phyloP scores from a whole-genome alignment of 177 flowering plant species.

The Telopea speciosissima region DNA sequence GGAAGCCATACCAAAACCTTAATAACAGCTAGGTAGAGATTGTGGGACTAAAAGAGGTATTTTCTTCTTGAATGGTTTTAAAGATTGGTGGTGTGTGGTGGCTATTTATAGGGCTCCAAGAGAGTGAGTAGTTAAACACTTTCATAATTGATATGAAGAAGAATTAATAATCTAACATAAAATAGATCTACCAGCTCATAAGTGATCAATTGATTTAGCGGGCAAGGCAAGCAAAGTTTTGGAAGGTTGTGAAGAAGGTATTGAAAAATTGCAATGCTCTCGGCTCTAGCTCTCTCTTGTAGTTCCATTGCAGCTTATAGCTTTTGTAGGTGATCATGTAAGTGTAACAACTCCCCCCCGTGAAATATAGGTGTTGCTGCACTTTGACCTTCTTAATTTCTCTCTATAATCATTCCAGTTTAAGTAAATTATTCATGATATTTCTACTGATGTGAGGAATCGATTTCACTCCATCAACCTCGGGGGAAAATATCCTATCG shows the following conservation, averaged over 20 bases:
- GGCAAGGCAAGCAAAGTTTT: neutral
- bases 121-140: neutral
- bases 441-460: too few species aligned
- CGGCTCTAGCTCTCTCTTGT: neutral
- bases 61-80: neutral
- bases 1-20: constrained; percentile 2
- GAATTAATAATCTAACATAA: too few species aligned
- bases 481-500: too few species aligned
- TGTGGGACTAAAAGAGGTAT: neutral
- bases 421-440: too few species aligned
- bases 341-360: too few species aligned
- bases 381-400: too few species aligned
- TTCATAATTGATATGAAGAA: neutral
- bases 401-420: too few species aligned
- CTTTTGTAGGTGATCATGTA: too few species aligned
- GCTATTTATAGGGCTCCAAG: neutral
- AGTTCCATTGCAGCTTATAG: neutral
- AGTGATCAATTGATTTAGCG: neutral
- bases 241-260: neutral
- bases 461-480: too few species aligned
- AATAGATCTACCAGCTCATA: neutral
- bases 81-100: neutral
- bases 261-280: neutral
- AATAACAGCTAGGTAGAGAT: neutral
- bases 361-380: too few species aligned